Evolutionary conservation across 2,329 filamentous ascomycete genomes (phyloP).

Genomic region (Colletotrichum musae): DNA sequence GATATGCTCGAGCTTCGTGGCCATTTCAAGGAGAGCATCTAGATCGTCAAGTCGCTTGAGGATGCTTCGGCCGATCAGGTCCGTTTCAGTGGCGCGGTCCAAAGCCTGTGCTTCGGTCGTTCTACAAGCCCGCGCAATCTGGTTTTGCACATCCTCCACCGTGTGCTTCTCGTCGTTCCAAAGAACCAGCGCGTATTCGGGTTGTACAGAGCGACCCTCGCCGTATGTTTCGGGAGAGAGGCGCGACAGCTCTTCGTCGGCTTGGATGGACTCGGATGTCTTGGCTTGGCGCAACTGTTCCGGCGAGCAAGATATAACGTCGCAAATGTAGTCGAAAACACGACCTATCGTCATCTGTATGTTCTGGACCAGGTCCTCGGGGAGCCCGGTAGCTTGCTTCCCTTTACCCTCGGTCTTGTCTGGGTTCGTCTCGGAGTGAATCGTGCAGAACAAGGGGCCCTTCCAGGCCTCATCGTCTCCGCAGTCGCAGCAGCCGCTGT

Average conservation of each 20-base stretch:
- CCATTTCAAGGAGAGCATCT: conserved; percentile 80
- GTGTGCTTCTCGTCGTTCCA: conserved; percentile 99
- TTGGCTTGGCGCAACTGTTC: conserved; percentile 93
- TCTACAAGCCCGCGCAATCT: conserved; percentile 90
- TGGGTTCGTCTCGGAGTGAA: conserved; percentile 80
- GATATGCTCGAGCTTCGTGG: conserved; percentile 92
- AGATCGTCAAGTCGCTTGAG: conserved; percentile 83
- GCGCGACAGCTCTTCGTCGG: conserved; percentile 86
- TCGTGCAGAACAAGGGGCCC: conserved; percentile 89
- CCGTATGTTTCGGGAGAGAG: conserved; percentile 81
- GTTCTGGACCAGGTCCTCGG: conserved; percentile 80
- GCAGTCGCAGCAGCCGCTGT: conserved; percentile 97
- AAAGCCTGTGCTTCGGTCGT: conserved; percentile 78
- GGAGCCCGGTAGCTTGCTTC: conserved; percentile 71
- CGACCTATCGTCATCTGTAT: conserved; percentile 90
- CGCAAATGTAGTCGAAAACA: conserved; percentile 94
- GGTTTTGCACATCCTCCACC: conserved; percentile 88
- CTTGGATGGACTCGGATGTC: conserved; percentile 82
- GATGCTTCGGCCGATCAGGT: conserved; percentile 89
- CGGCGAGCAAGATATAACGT: conserved; percentile 97
- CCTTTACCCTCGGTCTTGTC: conserved; percentile 72
- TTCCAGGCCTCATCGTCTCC: conserved; percentile 97
- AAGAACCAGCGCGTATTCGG: conserved; percentile 87
- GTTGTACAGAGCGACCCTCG: conserved; percentile 73
- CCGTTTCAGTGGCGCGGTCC: conserved; percentile 86